Conservation (phyloP, 1,284 basidiomycete species). For the Moesziomyces aphidis region DNA sequence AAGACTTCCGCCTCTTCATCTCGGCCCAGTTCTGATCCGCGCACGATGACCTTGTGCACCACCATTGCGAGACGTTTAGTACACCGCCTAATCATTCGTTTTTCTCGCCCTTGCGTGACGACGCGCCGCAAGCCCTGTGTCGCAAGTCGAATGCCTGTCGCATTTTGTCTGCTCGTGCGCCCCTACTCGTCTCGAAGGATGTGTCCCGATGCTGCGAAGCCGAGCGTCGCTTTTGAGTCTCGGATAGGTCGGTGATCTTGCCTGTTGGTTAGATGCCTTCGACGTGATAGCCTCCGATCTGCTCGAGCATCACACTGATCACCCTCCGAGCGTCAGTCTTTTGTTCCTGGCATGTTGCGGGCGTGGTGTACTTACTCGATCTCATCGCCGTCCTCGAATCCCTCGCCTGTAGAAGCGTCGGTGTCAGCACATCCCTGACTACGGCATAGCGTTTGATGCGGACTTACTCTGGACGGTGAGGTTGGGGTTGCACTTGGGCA, state of each 20-base stretch:
- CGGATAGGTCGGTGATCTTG: too few relatives aligned
- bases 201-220: too few relatives aligned
- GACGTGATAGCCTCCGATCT: slow-evolving; percentile 17
- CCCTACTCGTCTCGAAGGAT: too few relatives aligned
- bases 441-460: not conserved
- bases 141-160: too few relatives aligned
- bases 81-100: too few relatives aligned
- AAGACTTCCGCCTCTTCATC: slow-evolving; percentile 8
- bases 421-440: not conserved
- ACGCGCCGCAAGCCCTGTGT: too few relatives aligned
- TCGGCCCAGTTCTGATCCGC: slow-evolving; percentile 15
- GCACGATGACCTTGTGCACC: too few relatives aligned
- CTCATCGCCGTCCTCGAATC: slow-evolving; percentile 24
- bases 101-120: too few relatives aligned
- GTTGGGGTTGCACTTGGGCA: slow-evolving; percentile 3
- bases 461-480: slow-evolving; percentile 7
- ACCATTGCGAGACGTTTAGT: too few relatives aligned
- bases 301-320: slow-evolving; percentile 22
- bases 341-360: not conserved
- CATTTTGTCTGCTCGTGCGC: too few relatives aligned
- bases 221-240: too few relatives aligned
- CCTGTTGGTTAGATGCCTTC: not conserved
- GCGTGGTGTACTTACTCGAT: slow-evolving; percentile 16
- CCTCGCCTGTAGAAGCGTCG: not conserved
- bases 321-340: not conserved